phyloP scores from a whole-genome alignment of 441 rosid species.

The Metrosideros polymorpha region DNA sequence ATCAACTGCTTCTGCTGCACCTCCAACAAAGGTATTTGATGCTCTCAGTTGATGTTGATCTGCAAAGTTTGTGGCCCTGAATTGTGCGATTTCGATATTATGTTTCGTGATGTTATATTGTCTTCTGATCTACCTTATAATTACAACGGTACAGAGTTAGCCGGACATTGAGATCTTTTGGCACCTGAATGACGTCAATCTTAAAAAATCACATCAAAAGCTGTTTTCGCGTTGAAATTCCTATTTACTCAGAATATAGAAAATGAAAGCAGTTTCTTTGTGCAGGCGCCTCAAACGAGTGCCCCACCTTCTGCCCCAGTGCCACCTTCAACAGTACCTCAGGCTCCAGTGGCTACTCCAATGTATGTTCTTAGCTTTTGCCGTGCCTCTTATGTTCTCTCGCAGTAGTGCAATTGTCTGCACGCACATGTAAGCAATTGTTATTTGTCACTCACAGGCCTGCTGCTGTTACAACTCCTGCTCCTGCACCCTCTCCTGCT shows the following conservation, averaged over 20 bases:
- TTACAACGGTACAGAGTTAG: background rate
- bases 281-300: constrained; percentile 39
- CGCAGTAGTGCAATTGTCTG: background rate
- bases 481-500: constrained; percentile 23
- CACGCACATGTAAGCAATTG: background rate
- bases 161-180: background rate
- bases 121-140: background rate
- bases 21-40: constrained; percentile 38
- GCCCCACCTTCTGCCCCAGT: constrained; percentile 19
- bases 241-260: background rate
- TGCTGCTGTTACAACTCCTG: constrained; percentile 19
- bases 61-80: background rate
- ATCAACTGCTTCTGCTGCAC: constrained; percentile 38
- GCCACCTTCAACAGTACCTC: constrained; percentile 29
- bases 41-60: background rate
- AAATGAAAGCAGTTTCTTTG: background rate
- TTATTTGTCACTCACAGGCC: constrained; percentile 20
- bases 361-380: constrained; percentile 24
- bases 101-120: background rate
- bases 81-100: background rate
- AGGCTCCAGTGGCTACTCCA: constrained; percentile 19
- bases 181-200: background rate
- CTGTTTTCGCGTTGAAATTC: background rate
- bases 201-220: background rate
- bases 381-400: background rate